Evolutionary conservation across 352 stramenopile genomes (phyloP).

Genomic region (Phytophthora cactorum): DNA sequence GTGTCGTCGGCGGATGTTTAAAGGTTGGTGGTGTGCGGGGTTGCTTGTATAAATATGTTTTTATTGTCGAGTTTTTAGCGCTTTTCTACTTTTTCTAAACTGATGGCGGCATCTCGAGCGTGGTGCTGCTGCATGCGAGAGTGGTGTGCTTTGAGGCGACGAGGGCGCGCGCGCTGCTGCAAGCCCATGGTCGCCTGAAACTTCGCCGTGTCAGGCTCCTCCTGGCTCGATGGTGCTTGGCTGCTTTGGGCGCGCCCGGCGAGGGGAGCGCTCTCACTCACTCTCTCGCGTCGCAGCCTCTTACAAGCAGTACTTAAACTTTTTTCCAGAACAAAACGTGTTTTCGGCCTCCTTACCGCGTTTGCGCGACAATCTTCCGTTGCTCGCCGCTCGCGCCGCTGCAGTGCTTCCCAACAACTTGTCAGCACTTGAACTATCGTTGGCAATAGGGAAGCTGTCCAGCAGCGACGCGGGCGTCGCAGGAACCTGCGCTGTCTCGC

Average conservation of each 20-base stretch:
- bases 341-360: slow-evolving; percentile 53
- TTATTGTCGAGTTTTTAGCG: slow-evolving; percentile 57
- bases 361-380: slow-evolving; percentile 47
- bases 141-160: slow-evolving; percentile 22
- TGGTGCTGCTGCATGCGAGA: slow-evolving; percentile 13
- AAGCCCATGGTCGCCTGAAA: slow-evolving; percentile 20
- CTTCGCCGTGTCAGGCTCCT: slow-evolving; percentile 11
- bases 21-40: slow-evolving; percentile 22
- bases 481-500: slow-evolving; percentile 51
- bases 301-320: slow-evolving; percentile 72
- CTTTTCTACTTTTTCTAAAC: slow-evolving; percentile 78
- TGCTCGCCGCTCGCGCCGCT: slow-evolving; percentile 31
- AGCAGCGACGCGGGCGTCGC: slow-evolving; percentile 45
- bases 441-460: slow-evolving; percentile 64
- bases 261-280: slow-evolving; percentile 14
- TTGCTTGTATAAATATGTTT: slow-evolving; percentile 61
- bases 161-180: slow-evolving; percentile 14
- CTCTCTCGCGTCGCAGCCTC: slow-evolving; percentile 34
- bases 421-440: slow-evolving; percentile 83
- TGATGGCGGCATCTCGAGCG: slow-evolving; percentile 34
- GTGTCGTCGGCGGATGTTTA: not conserved
- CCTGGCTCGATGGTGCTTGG: slow-evolving; percentile 20
- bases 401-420: slow-evolving; percentile 61
- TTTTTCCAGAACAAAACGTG: slow-evolving; percentile 64
- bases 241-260: slow-evolving; percentile 16